These are phyloP conservation scores for Ophiostoma novo-ulmi DNA, from an alignment of 2,329 filamentous ascomycete genomes.

Conservation along the genomic window DNA sequence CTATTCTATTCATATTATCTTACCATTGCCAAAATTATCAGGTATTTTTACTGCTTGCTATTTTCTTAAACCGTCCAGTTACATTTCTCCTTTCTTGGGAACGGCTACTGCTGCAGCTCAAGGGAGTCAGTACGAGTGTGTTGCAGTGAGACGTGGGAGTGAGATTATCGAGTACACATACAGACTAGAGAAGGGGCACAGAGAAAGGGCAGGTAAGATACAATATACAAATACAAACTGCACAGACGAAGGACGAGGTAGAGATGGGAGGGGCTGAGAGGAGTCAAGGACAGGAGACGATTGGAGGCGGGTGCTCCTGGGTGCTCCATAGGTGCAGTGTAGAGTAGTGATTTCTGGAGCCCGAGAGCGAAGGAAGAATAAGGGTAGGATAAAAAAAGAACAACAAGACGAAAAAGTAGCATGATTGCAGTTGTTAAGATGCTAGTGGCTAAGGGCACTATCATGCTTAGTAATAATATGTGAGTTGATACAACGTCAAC, in stretches of 20 bases:
- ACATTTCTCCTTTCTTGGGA: conserved; percentile 7
- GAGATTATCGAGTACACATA: neutral
- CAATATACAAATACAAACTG: neutral
- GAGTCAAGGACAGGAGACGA: neutral
- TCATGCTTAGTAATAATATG: neutral
- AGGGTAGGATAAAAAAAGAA: conserved; percentile 13
- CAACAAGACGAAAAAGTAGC: conserved; percentile 11
- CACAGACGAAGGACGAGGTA: neutral
- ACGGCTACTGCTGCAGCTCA: conserved; percentile 8
- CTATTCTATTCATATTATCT: too few species aligned
- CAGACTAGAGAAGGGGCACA: neutral
- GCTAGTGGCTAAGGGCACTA: neutral
- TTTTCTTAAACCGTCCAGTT: neutral
- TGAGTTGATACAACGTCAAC: neutral
- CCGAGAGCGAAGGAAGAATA: neutral
- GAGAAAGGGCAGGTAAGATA: neutral
- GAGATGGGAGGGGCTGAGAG: neutral
- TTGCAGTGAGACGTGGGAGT: conserved; percentile 4
- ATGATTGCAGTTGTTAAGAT: neutral
- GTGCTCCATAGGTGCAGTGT: too few species aligned
- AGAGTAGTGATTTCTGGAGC: neutral
- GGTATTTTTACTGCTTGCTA: neutral
- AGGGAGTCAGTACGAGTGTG: conserved; percentile 1
- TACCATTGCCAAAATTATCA: neutral
- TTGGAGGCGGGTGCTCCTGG: too few species aligned